These are phyloP conservation scores for Pythium scleroteichum DNA, from an alignment of 352 stramenopile genomes.

Conservation along the genomic window DNA sequence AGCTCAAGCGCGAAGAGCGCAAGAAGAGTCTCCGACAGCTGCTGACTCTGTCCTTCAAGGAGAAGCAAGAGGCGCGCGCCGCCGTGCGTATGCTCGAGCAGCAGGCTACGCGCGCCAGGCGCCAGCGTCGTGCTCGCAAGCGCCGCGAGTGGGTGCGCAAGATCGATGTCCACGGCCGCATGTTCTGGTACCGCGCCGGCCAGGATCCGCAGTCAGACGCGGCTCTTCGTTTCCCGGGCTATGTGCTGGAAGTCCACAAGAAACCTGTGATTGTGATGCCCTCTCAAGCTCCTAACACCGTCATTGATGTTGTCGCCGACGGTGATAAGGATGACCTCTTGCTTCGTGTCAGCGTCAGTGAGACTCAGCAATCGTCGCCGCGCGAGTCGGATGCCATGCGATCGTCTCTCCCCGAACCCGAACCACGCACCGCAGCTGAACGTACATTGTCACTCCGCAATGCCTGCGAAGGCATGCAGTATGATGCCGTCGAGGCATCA, in stretches of 20 bases:
- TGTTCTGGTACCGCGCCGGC: constrained; percentile 33
- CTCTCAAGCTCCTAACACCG: neutral
- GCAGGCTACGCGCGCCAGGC: constrained; percentile 9
- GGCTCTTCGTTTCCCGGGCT: constrained; percentile 11
- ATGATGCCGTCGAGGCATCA: constrained; percentile 18
- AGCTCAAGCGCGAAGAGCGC: constrained; percentile 22
- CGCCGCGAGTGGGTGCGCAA: constrained; percentile 45
- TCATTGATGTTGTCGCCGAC: constrained; percentile 3
- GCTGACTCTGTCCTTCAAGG: constrained; percentile 14
- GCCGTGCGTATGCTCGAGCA: constrained; percentile 18
- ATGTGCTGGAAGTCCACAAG: constrained; percentile 26
- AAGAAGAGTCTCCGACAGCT: constrained; percentile 17
- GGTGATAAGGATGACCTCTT: neutral
- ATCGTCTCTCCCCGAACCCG: neutral
- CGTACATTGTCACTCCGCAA: constrained; percentile 17
- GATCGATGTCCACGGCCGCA: constrained; percentile 29
- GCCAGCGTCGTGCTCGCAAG: constrained; percentile 27
- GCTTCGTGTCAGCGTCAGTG: constrained; percentile 13
- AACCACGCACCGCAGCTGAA: constrained; percentile 26
- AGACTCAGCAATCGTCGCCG: constrained; percentile 20
- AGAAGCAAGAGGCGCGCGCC: constrained; percentile 22
- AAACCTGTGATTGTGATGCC: constrained; percentile 17
- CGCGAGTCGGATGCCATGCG: constrained; percentile 12
- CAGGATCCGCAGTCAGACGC: neutral
- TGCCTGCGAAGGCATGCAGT: constrained; percentile 22